Evolutionary conservation across 1,139 yeast genomes (phyloP), one percentile per base, ranked within the genome.

Genomic region (Scheffersomyces parashehatae): DNA sequence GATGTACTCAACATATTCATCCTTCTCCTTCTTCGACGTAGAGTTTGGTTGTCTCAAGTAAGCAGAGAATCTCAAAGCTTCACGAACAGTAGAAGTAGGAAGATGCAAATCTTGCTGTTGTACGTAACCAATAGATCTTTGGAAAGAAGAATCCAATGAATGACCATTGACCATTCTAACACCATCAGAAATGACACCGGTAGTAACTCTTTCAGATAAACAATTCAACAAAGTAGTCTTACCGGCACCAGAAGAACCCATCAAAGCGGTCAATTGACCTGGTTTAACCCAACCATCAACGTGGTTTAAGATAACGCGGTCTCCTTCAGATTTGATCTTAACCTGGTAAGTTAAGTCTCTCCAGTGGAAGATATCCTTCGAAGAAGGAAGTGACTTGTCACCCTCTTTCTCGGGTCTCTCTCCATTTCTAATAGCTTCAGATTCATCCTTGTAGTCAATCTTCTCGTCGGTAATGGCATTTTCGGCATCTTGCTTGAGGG

Each of bases 241-340:
- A 71, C 95, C 95, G 40, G 95, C 95, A 67, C 95, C 95, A 20
- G 95, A 85, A 15, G 91, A 86, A 52, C 95, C 95, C 95, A 87
- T 71, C 62, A 45, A 56, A 45, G 55, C 64, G 57, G 53, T 59
- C 48, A 56, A 54, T 43, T 62, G 65, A 36, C 71, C 71, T 1
- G 71, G 71, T 47, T 63, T 62, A 28, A 66, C 68, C 68, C 70
- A 87, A 41, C 95, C 95, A 60, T 85, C 90, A 43, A 87, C 88
- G 49, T 80, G 78, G 55, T 79, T 74, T 59, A 87, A 72, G 53
- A 87, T 77, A 35, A 83, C 75, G 55, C 89, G 74, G 12, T 79
- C 73, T 16, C 20, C 20, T 55, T 79, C 88, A 16, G 66, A 61
- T 59, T 86, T 85, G 56, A 85, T 81, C 55, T 82, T 75, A 44